phyloP scores from a whole-genome alignment of 2,329 filamentous ascomycete species.

The Sporothrix brunneoviolacea region DNA sequence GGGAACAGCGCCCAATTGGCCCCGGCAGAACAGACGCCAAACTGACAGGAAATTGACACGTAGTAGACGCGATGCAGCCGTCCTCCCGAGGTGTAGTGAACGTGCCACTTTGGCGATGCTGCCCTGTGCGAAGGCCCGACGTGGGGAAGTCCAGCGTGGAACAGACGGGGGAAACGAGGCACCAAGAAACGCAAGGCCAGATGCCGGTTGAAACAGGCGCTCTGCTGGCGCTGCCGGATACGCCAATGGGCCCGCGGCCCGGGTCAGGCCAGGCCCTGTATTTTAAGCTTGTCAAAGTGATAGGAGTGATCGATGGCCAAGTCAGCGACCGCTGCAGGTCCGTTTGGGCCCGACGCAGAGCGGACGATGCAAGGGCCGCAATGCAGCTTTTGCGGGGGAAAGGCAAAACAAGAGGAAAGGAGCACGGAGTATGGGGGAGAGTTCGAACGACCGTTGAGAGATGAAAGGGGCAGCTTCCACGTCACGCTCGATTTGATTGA shows the following conservation, averaged over 20 bases:
- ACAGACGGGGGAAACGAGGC: neutral
- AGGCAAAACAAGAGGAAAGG: neutral
- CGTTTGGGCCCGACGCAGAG: slow-evolving; percentile 1
- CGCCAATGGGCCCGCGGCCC: slow-evolving; percentile 4
- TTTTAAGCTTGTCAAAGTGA: neutral
- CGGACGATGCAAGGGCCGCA: slow-evolving; percentile 2
- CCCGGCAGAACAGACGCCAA: slow-evolving; percentile 17
- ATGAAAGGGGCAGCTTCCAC: neutral
- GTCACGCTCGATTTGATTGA: slow-evolving; percentile 5
- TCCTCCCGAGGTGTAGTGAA: neutral
- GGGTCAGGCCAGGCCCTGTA: neutral
- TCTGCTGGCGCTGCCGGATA: slow-evolving; percentile 11
- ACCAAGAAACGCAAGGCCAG: neutral
- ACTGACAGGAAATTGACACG: slow-evolving; percentile 22
- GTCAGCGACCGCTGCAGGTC: slow-evolving; percentile 5
- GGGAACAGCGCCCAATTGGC: slow-evolving; percentile 12
- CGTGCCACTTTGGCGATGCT: slow-evolving; percentile 5
- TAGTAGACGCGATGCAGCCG: slow-evolving; percentile 18
- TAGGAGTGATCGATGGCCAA: slow-evolving; percentile 4
- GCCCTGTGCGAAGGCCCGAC: slow-evolving; percentile 1
- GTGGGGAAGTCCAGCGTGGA: neutral
- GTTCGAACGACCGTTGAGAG: too few relatives aligned
- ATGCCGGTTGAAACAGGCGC: slow-evolving; percentile 16
- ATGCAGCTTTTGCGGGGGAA: slow-evolving; percentile 7
- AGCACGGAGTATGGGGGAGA: neutral